Conservation (phyloP, 805 yeast species). For the Myxozyma mucilagina region DNA sequence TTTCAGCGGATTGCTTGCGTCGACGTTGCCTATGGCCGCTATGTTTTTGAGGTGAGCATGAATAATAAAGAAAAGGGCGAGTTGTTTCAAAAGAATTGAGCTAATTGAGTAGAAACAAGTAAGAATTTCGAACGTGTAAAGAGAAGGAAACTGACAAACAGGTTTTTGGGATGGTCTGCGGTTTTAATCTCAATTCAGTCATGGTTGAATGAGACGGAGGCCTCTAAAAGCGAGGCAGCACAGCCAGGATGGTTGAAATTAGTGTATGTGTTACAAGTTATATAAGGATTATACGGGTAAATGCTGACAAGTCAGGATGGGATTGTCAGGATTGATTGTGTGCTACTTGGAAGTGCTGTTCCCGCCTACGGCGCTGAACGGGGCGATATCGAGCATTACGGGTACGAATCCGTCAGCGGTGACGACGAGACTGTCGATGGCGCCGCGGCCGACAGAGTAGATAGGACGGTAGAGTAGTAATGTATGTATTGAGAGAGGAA, state of each 20-base stretch:
- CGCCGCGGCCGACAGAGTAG: constrained; percentile 20
- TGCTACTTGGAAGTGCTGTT: constrained; percentile 27
- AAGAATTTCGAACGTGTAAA: not conserved
- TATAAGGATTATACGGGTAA: not conserved
- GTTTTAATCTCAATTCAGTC: constrained; percentile 26
- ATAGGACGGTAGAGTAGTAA: not conserved
- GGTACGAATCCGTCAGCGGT: constrained; percentile 13
- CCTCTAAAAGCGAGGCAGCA: not conserved
- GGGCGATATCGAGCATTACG: not conserved
- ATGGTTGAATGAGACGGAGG: constrained; percentile 28
- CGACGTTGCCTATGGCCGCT: constrained; percentile 30
- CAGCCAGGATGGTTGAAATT: constrained; percentile 31
- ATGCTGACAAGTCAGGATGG: constrained; percentile 10
- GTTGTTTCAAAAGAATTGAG: not conserved
- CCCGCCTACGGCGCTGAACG: constrained; percentile 6
- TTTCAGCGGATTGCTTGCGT: constrained; percentile 12
- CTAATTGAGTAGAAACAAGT: constrained; percentile 16
- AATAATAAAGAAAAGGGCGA: not conserved
- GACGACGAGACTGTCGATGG: constrained; percentile 28
- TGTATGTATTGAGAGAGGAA: not conserved
- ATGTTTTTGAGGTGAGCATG: constrained; percentile 21
- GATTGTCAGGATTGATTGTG: constrained; percentile 25
- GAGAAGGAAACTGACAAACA: not conserved
- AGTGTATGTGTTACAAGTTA: constrained; percentile 7
- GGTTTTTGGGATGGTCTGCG: constrained; percentile 27